These are phyloP conservation scores for Solanum hybrid DNA, from an alignment of 305 asterid species.

Conservation along the genomic window DNA sequence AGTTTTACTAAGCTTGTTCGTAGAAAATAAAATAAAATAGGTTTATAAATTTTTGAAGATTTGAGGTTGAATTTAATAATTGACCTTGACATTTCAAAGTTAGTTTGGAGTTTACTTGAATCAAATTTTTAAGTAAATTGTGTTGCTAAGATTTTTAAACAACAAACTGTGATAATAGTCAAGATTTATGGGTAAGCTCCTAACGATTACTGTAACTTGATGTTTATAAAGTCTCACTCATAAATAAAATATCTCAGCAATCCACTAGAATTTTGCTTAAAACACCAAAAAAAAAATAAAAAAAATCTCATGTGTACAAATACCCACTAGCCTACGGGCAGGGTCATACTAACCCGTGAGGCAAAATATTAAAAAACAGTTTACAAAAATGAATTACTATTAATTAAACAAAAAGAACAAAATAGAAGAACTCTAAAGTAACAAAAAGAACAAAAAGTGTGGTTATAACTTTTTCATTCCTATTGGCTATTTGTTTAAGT, in stretches of 20 bases:
- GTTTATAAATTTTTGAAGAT: not conserved
- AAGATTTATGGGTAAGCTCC: not conserved
- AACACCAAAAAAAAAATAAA: not conserved
- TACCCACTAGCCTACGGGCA: not conserved
- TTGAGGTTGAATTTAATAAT: not conserved
- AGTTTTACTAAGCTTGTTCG: not conserved
- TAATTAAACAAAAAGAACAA: not conserved
- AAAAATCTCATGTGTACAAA: not conserved
- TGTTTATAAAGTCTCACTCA: not conserved
- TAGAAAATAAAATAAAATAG: not conserved
- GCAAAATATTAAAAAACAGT: not conserved
- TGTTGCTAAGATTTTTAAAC: not conserved
- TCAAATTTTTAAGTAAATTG: not conserved
- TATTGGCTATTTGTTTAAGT: not conserved
- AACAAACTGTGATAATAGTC: accelerated
- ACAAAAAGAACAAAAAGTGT: not conserved
- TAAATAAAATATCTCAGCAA: not conserved
- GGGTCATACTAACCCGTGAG: not conserved
- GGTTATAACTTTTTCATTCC: not conserved
- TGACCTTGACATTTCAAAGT: not conserved
- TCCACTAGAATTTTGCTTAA: not conserved
- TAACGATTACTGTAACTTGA: not conserved
- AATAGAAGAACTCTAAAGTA: not conserved
- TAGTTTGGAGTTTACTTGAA: not conserved
- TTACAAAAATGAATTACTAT: not conserved